Conservation (phyloP, 2,329 filamentous ascomycete species). For the Gaeumannomyces tritici region DNA sequence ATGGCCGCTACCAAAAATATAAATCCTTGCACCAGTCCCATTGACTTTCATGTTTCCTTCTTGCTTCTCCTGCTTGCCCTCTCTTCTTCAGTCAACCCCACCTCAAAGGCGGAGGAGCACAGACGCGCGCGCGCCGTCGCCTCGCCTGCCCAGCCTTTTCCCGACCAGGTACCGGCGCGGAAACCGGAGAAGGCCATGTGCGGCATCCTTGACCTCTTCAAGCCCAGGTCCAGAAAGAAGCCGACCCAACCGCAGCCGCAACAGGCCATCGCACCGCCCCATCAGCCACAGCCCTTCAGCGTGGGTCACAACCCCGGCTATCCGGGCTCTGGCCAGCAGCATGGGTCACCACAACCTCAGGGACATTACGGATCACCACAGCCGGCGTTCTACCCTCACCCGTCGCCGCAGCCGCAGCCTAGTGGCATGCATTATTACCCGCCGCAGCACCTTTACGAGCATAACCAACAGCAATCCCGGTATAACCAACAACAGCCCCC, state of each 20-base stretch:
- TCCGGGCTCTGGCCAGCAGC: constrained; percentile 11
- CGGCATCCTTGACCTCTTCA: constrained; percentile 42
- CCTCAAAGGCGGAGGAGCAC: constrained; percentile 81
- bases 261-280: constrained; percentile 7
- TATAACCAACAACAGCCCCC: background rate
- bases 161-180: constrained; percentile 33
- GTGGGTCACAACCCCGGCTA: background rate
- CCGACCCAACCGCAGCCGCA: constrained; percentile 10
- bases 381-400: background rate
- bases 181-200: constrained; percentile 22
- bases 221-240: constrained; percentile 35
- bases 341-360: too few species aligned
- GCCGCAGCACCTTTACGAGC: constrained; percentile 8
- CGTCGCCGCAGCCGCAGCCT: background rate
- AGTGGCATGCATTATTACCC: too few species aligned
- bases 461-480: too few species aligned
- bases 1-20: too few species aligned
- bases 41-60: too few species aligned
- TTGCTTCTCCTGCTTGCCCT: too few species aligned
- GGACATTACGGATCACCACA: background rate
- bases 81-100: too few species aligned
- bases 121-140: constrained; percentile 35
- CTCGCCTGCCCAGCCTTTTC: constrained; percentile 16
- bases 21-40: too few species aligned
- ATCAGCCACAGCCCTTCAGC: constrained; percentile 11